Evolutionary conservation across 2,329 filamentous ascomycete species (phyloP).

Genomic region (Botryosphaeria dothidea): DNA sequence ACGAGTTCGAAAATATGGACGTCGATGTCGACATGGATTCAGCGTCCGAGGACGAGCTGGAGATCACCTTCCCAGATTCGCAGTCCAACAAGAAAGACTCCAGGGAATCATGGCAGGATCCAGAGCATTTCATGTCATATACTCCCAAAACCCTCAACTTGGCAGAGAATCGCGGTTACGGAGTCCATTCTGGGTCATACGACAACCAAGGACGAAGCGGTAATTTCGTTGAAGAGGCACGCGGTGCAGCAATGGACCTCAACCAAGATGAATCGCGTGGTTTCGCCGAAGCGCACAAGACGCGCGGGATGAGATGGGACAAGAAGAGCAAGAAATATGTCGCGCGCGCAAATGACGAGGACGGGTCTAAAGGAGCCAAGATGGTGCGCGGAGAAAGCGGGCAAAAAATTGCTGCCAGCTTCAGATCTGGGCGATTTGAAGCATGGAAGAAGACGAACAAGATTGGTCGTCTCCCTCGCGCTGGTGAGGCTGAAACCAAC

Average conservation of each 20-base stretch:
- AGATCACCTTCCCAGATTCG: constrained; percentile 48
- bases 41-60: constrained; percentile 55
- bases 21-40: constrained; percentile 34
- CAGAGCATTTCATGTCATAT: constrained; percentile 96
- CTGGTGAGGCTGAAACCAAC: constrained; percentile 74
- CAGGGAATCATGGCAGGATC: constrained; percentile 69
- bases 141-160: constrained; percentile 77
- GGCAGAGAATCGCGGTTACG: constrained; percentile 89
- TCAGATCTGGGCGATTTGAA: constrained; percentile 92
- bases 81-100: constrained; percentile 34
- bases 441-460: constrained; percentile 87
- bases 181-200: constrained; percentile 77
- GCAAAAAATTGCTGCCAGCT: constrained; percentile 91
- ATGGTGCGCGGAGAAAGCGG: constrained; percentile 89
- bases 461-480: constrained; percentile 73
- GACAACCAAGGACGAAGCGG: constrained; percentile 52
- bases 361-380: constrained; percentile 73
- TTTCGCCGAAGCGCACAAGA: constrained; percentile 74
- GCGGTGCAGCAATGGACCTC: constrained; percentile 87
- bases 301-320: constrained; percentile 87
- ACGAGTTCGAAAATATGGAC: constrained; percentile 27
- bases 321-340: constrained; percentile 97
- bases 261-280: constrained; percentile 82
- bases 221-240: constrained; percentile 87
- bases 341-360: constrained; percentile 85